phyloP scores from a whole-genome alignment of 108 stramenopile genomes.

The Cylindrotheca fusiformis region DNA sequence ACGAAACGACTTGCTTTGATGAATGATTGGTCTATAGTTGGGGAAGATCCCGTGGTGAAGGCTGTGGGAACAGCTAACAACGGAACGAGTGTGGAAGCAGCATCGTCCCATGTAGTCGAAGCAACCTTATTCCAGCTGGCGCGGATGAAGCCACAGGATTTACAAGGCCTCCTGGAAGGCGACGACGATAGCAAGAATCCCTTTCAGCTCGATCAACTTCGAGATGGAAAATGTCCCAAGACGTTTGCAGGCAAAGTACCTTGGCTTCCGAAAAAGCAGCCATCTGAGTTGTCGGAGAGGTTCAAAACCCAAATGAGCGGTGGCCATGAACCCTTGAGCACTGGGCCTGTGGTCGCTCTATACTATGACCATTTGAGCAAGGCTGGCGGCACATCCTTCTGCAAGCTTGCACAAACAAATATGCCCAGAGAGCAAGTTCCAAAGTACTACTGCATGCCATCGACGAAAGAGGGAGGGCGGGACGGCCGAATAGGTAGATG shows the following conservation, averaged over 20 bases:
- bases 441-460: slow-evolving; percentile 17
- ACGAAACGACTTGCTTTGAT: no score
- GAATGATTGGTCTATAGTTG: no score
- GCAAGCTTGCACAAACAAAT: slow-evolving; percentile 65
- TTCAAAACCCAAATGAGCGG: not conserved
- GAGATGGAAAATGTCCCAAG: not conserved
- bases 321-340: not conserved
- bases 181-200: not conserved
- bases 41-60: no score
- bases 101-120: not conserved
- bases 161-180: not conserved
- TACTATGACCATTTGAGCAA: slow-evolving; percentile 80
- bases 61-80: no score
- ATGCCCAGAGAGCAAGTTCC: slow-evolving; percentile 43
- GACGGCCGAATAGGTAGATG: not conserved
- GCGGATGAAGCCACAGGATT: not conserved
- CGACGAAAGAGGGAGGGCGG: not conserved
- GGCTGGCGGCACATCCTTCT: slow-evolving; percentile 77
- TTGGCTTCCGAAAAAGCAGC: not conserved
- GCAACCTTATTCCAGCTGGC: not conserved
- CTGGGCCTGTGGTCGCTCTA: slow-evolving; percentile 12
- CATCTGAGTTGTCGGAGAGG: not conserved
- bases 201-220: not conserved
- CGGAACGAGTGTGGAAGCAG: no score
- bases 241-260: not conserved